Evolutionary conservation across 495 filamentous ascomycete species (phyloP).

Genomic region (Aspergillus egyptiacus): DNA sequence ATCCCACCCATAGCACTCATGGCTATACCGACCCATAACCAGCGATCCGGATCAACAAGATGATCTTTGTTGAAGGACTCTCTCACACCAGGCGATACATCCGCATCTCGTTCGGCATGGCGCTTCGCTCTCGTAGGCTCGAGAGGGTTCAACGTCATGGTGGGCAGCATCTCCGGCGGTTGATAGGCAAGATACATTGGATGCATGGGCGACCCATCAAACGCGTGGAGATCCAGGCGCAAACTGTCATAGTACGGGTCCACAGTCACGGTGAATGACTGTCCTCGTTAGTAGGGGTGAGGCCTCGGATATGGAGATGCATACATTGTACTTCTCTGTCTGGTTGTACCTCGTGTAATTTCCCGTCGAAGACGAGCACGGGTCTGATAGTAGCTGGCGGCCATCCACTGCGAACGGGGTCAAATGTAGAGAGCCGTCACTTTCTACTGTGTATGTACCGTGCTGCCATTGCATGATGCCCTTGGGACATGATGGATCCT

Average conservation of each 20-base stretch:
- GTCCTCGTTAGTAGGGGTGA: constrained; percentile 15
- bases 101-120: constrained; percentile 16
- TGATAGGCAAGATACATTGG: constrained; percentile 67
- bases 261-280: constrained; percentile 57
- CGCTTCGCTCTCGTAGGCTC: constrained; percentile 33
- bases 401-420: constrained; percentile 64
- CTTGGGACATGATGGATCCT: constrained; percentile 56
- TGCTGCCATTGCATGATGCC: constrained; percentile 79
- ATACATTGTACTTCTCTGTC: constrained; percentile 60
- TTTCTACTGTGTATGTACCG: constrained; percentile 51
- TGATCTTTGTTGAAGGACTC: constrained; percentile 38
- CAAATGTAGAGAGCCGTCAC: constrained; percentile 55
- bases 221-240: constrained; percentile 60
- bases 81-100: constrained; percentile 39
- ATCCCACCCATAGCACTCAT: constrained; percentile 56
- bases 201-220: constrained; percentile 62
- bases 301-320: background rate
- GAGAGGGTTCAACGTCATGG: constrained; percentile 59
- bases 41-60: constrained; percentile 49
- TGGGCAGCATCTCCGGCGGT: constrained; percentile 72
- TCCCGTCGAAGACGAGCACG: constrained; percentile 48
- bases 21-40: constrained; percentile 67
- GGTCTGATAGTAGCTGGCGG: constrained; percentile 63
- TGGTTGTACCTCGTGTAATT: constrained; percentile 66
- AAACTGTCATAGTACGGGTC: constrained; percentile 59